phyloP scores from a whole-genome alignment of 108 stramenopile species.

The Cyclotella cryptica region DNA sequence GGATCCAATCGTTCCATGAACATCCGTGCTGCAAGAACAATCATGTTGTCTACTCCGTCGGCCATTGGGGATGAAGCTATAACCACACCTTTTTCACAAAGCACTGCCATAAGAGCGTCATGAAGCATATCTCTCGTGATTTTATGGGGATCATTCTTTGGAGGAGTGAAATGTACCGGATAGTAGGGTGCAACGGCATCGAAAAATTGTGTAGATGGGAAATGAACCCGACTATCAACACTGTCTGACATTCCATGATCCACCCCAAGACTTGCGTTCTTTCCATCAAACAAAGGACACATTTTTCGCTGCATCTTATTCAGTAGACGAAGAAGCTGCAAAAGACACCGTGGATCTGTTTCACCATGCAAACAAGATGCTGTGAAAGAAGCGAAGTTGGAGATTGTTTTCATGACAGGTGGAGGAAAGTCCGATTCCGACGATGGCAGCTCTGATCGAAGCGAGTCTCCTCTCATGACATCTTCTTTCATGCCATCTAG shows the following conservation, averaged over 20 bases:
- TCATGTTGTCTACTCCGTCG: conserved; percentile 62
- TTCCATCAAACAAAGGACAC: conserved; percentile 40
- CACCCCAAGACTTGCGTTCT: conserved; percentile 12
- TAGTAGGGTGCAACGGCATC: conserved; percentile 89
- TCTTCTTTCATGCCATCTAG: conserved; percentile 50
- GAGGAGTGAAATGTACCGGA: conserved; percentile 87
- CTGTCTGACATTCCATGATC: conserved; percentile 9
- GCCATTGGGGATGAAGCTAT: background rate
- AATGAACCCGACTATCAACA: conserved; percentile 13
- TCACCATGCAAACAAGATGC: conserved; percentile 85
- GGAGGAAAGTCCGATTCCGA: background rate
- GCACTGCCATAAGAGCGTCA: conserved; percentile 63
- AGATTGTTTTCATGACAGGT: conserved; percentile 37
- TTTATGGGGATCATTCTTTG: conserved; percentile 82
- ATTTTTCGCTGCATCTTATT: conserved; percentile 59
- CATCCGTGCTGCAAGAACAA: conserved; percentile 58
- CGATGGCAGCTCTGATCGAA: conserved; percentile 9
- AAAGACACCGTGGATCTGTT: conserved; percentile 88
- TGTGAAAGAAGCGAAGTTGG: conserved; percentile 60
- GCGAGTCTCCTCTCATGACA: conserved; percentile 21
- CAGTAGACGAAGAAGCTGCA: conserved; percentile 75
- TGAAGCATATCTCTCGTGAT: conserved; percentile 78
- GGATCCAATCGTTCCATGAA: conserved; percentile 80
- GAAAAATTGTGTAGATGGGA: conserved; percentile 75
- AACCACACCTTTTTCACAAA: conserved; percentile 57